Evolutionary conservation across 2,329 filamentous ascomycete genomes (phyloP).

Genomic region (Pyrenophora seminiperda): DNA sequence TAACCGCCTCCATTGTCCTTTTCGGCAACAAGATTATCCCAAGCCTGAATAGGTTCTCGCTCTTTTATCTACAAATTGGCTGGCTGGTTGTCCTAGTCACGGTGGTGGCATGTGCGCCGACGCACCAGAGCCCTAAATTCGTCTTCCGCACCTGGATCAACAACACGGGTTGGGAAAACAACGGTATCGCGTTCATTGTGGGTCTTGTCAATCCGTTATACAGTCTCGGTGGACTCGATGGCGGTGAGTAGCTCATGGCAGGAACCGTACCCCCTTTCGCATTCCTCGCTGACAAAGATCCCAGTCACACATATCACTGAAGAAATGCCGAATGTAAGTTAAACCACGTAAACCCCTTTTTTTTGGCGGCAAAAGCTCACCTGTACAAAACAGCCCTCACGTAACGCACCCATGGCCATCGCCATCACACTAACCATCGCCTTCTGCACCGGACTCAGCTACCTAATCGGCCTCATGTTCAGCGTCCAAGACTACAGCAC

Average conservation of each 20-base stretch:
- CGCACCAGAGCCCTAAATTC: slow-evolving; percentile 10
- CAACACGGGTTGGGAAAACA: slow-evolving; percentile 17
- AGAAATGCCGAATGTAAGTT: slow-evolving; percentile 1
- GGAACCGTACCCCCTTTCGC: background rate
- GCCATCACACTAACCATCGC: slow-evolving; percentile 57
- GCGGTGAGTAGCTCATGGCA: background rate
- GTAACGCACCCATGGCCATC: slow-evolving; percentile 48
- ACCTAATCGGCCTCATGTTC: slow-evolving; percentile 59
- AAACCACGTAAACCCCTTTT: no score
- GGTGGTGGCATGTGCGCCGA: slow-evolving; percentile 15
- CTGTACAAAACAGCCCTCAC: slow-evolving; percentile 27
- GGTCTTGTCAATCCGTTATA: slow-evolving; percentile 13
- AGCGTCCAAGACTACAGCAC: slow-evolving; percentile 18
- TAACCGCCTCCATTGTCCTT: slow-evolving; percentile 12
- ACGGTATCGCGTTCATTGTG: slow-evolving; percentile 11
- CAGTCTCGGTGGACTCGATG: slow-evolving; percentile 3
- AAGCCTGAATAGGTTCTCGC: slow-evolving; percentile 14
- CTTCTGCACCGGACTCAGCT: slow-evolving; percentile 57
- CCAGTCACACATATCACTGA: slow-evolving; percentile 1
- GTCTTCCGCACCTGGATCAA: slow-evolving; percentile 21
- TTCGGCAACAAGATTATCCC: slow-evolving; percentile 16
- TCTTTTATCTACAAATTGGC: slow-evolving; percentile 18
- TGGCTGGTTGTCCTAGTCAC: slow-evolving; percentile 16
- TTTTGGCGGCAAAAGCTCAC: background rate
- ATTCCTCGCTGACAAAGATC: background rate